Evolutionary conservation across 371 early-diverging fungal genomes (phyloP).

Genomic region (Apophysomyces variabilis): DNA sequence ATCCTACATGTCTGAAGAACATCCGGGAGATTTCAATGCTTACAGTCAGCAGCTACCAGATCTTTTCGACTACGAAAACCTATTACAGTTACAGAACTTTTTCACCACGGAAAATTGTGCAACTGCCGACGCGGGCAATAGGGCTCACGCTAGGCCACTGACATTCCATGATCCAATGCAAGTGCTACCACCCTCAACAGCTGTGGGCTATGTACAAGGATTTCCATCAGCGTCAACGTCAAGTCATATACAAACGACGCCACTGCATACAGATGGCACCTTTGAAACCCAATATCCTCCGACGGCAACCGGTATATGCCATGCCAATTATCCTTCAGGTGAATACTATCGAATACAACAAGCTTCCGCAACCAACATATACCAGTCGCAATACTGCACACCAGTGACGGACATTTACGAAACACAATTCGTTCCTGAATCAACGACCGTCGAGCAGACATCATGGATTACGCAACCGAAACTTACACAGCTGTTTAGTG

Average conservation of each 20-base stretch:
- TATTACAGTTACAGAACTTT: background rate
- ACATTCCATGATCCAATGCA: background rate
- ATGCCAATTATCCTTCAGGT: background rate
- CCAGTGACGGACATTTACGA: constrained; percentile 3
- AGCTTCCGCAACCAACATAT: background rate
- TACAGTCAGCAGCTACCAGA: background rate
- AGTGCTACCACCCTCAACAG: background rate
- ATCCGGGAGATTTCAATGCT: background rate
- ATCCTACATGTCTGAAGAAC: constrained; percentile 1
- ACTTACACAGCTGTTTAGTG: background rate
- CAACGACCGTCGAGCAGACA: background rate
- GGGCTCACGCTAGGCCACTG: background rate
- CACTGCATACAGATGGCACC: background rate
- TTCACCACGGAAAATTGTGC: background rate
- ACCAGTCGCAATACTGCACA: background rate
- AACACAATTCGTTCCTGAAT: background rate
- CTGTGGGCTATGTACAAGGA: background rate
- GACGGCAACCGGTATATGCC: constrained; percentile 1
- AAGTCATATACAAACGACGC: background rate
- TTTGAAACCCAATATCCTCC: constrained; percentile 7
- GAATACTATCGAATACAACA: background rate
- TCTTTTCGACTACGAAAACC: background rate
- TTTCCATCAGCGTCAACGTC: background rate
- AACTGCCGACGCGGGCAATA: background rate
- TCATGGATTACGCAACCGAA: background rate